These are phyloP conservation scores for Rhizomucor pusillus DNA, from an alignment of 371 early-diverging fungal genomes.

Conservation along the genomic window DNA sequence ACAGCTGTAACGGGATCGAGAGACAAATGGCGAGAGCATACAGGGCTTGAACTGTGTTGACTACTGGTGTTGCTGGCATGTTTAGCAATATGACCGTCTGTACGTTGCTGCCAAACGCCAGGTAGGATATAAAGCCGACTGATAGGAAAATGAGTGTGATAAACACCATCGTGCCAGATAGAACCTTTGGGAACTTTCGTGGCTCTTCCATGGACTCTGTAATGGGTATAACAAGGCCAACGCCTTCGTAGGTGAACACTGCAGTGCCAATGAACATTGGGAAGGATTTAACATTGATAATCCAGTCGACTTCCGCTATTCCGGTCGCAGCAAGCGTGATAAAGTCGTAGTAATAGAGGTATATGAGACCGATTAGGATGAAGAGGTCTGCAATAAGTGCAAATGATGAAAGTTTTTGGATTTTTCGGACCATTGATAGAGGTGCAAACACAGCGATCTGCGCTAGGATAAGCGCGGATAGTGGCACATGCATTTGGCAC, in stretches of 20 bases:
- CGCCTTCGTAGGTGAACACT: conserved; percentile 88
- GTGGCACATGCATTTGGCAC: conserved; percentile 40
- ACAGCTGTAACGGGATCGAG: conserved; percentile 83
- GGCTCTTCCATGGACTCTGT: conserved; percentile 79
- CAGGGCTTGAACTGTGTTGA: conserved; percentile 66
- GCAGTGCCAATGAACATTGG: conserved; percentile 86
- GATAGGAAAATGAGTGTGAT: conserved; percentile 72
- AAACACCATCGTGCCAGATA: conserved; percentile 66
- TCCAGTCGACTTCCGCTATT: conserved; percentile 57
- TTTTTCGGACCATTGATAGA: conserved; percentile 77
- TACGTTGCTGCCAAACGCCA: conserved; percentile 76
- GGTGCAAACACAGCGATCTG: conserved; percentile 79
- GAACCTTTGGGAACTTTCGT: conserved; percentile 69
- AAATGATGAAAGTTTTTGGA: conserved; percentile 73
- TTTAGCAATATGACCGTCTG: conserved; percentile 81
- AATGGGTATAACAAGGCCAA: conserved; percentile 75
- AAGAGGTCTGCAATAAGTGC: conserved; percentile 84
- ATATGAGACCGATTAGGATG: conserved; percentile 75
- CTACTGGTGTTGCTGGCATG: conserved; percentile 61
- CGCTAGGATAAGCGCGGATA: conserved; percentile 57
- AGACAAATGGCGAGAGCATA: conserved; percentile 85
- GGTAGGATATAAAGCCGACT: conserved; percentile 74
- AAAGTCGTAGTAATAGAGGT: conserved; percentile 73
- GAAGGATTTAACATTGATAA: conserved; percentile 69
- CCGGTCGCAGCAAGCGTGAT: conserved; percentile 55